Evolutionary conservation across 306 rosid species (phyloP).

Genomic region (Quercus agrifolia): DNA sequence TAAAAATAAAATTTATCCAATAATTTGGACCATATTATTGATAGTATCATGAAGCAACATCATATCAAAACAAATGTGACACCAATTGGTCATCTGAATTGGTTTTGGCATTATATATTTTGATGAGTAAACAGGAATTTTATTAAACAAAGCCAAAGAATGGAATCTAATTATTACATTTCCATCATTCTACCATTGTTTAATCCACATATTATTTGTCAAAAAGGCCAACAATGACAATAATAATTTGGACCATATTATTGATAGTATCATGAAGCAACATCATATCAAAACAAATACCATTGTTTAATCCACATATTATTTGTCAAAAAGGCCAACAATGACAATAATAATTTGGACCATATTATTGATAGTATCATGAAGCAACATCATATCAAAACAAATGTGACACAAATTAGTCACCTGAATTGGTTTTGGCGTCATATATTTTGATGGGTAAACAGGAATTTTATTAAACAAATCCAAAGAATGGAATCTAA

Average conservation of each 20-base stretch:
- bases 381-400: too few species aligned
- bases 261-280: too few species aligned
- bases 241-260: too few species aligned
- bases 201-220: not conserved
- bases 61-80: too few species aligned
- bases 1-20: too few species aligned
- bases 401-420: too few species aligned
- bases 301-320: not conserved
- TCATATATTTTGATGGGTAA: not conserved
- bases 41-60: too few species aligned
- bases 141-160: not conserved
- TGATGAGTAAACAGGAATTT: not conserved
- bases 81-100: not conserved
- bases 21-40: too few species aligned
- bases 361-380: too few species aligned
- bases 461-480: not conserved
- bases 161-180: not conserved
- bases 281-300: too few species aligned
- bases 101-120: not conserved
- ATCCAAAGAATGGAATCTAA: not conserved
- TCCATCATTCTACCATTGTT: not conserved
- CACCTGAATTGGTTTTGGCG: not conserved
- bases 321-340: not conserved
- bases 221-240: not conserved
- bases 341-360: not conserved